A percentile compares a stretch with the other conserved stretches of the same genome.
These are phyloP conservation scores for Sugiyamaella japonica DNA, from an alignment of 1,139 yeast genomes.

Conservation along the genomic window DNA sequence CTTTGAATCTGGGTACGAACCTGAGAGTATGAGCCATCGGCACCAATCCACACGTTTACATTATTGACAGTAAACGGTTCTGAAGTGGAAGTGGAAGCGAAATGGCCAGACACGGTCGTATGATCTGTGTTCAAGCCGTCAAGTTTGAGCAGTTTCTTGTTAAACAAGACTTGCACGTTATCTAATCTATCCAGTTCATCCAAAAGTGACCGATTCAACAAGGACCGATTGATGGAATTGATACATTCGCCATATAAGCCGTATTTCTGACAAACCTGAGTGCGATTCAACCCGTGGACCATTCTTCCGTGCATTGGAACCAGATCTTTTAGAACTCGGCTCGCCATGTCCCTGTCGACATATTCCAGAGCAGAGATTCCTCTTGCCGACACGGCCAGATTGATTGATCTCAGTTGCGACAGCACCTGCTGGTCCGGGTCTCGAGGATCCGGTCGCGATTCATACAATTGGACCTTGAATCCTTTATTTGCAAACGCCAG, in stretches of 20 bases:
- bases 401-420: conserved; percentile 56
- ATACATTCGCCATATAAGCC: conserved; percentile 85
- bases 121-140: conserved; percentile 36
- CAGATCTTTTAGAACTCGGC: conserved; percentile 55
- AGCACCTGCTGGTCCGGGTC: conserved; percentile 30
- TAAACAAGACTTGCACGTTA: conserved; percentile 53
- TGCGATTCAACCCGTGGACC: conserved; percentile 74
- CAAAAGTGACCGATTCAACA: conserved; percentile 62
- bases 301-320: conserved; percentile 89
- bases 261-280: conserved; percentile 66
- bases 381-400: conserved; percentile 81
- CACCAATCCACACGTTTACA: conserved; percentile 69
- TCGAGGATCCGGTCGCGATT: conserved; percentile 50
- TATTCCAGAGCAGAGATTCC: conserved; percentile 70
- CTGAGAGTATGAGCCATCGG: conserved; percentile 84
- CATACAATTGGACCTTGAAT: conserved; percentile 70
- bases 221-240: conserved; percentile 78
- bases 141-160: conserved; percentile 52
- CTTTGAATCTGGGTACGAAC: conserved; percentile 71
- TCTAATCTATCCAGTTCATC: conserved; percentile 55
- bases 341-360: conserved; percentile 61
- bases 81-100: conserved; percentile 1
- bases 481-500: conserved; percentile 74
- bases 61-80: conserved; percentile 26
- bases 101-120: conserved; percentile 8